Conservation (phyloP, 768 basidiomycete genomes). For the Mycena vulgaris region DNA sequence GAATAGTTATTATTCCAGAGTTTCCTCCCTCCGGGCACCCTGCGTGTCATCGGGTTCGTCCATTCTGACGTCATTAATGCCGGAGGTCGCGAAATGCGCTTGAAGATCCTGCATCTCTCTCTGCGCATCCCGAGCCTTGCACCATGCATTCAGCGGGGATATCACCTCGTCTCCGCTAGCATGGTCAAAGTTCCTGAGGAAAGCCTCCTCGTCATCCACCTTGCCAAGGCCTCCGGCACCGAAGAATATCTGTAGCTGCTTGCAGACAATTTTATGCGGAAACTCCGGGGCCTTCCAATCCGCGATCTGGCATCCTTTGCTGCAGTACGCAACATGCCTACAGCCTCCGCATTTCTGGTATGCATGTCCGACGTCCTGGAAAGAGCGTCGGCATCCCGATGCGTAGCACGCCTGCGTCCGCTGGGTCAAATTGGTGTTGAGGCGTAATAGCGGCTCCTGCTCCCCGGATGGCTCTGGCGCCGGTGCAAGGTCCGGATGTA, state of each 20-base stretch:
- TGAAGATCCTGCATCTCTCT: too few relatives aligned
- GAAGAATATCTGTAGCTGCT: not conserved
- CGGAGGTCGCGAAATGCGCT: too few relatives aligned
- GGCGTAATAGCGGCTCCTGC: not conserved
- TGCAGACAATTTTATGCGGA: constrained; percentile 30
- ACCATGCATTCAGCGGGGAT: not conserved
- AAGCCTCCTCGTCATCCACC: not conserved
- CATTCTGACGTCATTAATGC: too few relatives aligned
- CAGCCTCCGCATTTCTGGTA: not conserved
- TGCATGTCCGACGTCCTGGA: constrained; percentile 7
- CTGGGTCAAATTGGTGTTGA: not conserved
- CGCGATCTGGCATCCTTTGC: not conserved
- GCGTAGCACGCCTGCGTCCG: not conserved
- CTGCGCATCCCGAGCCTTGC: not conserved
- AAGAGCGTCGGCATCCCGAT: not conserved
- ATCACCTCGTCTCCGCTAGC: not conserved
- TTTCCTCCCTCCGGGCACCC: too few relatives aligned
- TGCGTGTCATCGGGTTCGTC: too few relatives aligned
- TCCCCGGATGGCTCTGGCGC: not conserved
- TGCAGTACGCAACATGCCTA: not conserved
- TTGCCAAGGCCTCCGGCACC: not conserved
- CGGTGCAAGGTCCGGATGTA: not conserved
- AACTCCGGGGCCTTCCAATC: constrained; percentile 36
- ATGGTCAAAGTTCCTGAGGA: not conserved
- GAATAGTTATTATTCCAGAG: too few relatives aligned